phyloP scores from a whole-genome alignment of 2,329 filamentous ascomycete genomes.

The Cyphellophora attinorum region DNA sequence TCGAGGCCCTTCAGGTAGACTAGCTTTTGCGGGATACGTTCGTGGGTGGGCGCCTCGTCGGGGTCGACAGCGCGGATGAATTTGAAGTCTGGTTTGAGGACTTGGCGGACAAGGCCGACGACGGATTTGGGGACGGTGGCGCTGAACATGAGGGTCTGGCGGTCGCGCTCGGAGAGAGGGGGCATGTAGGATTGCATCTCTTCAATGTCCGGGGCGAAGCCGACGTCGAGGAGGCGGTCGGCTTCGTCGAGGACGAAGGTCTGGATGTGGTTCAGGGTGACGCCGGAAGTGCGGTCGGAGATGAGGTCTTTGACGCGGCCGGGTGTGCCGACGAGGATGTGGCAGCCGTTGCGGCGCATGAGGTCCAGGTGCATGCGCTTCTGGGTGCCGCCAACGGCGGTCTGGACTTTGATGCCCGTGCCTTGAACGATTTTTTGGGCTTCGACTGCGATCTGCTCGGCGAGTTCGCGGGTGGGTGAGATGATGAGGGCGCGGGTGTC shows the following conservation, averaged over 20 bases:
- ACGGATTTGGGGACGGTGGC: conserved; percentile 84
- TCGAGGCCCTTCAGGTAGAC: conserved; percentile 59
- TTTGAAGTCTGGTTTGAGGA: conserved; percentile 75
- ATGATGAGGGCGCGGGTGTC: conserved; percentile 21
- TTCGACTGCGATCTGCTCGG: conserved; percentile 37
- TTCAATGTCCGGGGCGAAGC: conserved; percentile 46
- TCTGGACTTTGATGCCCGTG: conserved; percentile 61
- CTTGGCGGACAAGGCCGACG: conserved; percentile 64
- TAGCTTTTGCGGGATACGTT: conserved; percentile 68
- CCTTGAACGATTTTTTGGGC: conserved; percentile 46
- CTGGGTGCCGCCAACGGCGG: conserved; percentile 84
- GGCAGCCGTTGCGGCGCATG: conserved; percentile 50
- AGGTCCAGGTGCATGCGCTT: conserved; percentile 59
- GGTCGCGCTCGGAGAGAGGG: conserved; percentile 43
- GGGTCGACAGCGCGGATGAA: conserved; percentile 81
- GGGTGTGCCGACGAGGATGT: conserved; percentile 38
- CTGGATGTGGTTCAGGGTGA: conserved; percentile 37
- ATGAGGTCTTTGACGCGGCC: conserved; percentile 39
- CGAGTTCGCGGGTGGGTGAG: conserved; percentile 40
- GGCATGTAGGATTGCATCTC: conserved; percentile 43
- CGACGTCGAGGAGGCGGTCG: conserved; percentile 56
- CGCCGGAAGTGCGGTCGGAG: conserved; percentile 29
- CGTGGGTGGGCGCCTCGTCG: conserved; percentile 76
- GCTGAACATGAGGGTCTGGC: conserved; percentile 91
- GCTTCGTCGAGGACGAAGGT: conserved; percentile 50